phyloP scores from a whole-genome alignment of 2,329 filamentous ascomycete genomes.

The Ascochyta viciae-villosae region DNA sequence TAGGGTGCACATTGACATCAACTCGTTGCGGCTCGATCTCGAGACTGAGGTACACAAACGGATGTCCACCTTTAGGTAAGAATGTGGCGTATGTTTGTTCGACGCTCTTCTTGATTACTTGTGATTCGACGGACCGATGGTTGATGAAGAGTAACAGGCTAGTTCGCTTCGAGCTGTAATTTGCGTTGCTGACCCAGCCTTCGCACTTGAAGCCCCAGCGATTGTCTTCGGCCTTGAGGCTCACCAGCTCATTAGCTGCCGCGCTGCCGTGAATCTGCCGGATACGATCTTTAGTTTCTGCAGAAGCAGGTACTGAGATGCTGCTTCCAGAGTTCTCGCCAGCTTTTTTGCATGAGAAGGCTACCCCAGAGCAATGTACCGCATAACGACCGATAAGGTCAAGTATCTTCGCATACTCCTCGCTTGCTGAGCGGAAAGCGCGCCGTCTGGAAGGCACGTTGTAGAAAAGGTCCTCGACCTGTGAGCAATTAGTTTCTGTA shows the following conservation, averaged over 20 bases:
- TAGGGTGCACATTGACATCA: conserved; percentile 97
- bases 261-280: conserved; percentile 85
- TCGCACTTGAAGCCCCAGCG: conserved; percentile 84
- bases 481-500: conserved; percentile 12
- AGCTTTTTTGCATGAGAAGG: conserved; percentile 96
- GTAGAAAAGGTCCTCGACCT: conserved; percentile 95
- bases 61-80: conserved; percentile 90
- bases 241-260: conserved; percentile 87
- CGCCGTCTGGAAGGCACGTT: conserved; percentile 87
- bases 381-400: conserved; percentile 94
- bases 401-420: conserved; percentile 97
- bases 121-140: conserved; percentile 90
- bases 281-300: conserved; percentile 80
- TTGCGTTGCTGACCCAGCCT: conserved; percentile 88
- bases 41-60: conserved; percentile 89
- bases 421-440: conserved; percentile 88
- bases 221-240: conserved; percentile 73
- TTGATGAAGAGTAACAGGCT: conserved; percentile 94
- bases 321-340: conserved; percentile 80
- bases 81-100: conserved; percentile 90
- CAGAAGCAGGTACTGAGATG: conserved; percentile 77
- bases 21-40: conserved; percentile 92
- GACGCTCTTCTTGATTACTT: conserved; percentile 83
- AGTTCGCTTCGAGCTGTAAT: conserved; percentile 91
- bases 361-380: conserved; percentile 87